These are phyloP conservation scores for Cryptococcus sp. DNA, from an alignment of 1,284 basidiomycete species.

Conservation along the genomic window DNA sequence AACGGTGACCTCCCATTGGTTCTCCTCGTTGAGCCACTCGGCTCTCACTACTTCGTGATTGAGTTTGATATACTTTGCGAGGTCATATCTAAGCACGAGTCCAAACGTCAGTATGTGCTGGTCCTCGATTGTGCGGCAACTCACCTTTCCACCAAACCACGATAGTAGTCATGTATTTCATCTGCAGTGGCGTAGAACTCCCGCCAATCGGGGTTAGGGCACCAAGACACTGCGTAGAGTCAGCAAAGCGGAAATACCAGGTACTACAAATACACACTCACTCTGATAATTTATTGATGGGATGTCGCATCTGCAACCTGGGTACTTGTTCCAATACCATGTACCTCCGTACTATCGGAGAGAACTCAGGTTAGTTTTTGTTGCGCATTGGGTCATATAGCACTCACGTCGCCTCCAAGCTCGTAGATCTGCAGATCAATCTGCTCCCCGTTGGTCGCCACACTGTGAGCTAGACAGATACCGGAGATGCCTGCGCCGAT, in stretches of 20 bases:
- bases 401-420: slow-evolving; percentile 19
- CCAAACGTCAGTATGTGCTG: no score
- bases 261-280: neutral
- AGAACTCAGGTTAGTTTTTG: neutral
- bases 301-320: slow-evolving; percentile 39
- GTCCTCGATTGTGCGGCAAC: neutral
- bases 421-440: slow-evolving; percentile 29
- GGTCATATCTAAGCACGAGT: slow-evolving; percentile 9
- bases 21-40: slow-evolving; percentile 28
- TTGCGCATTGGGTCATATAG: neutral
- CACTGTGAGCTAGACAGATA: slow-evolving; percentile 22
- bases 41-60: slow-evolving; percentile 28
- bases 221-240: slow-evolving; percentile 18
- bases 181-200: slow-evolving; percentile 31
- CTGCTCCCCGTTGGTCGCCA: slow-evolving; percentile 15
- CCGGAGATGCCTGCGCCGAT: slow-evolving; percentile 28
- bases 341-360: slow-evolving; percentile 17
- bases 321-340: slow-evolving; percentile 39
- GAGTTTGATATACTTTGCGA: slow-evolving; percentile 31
- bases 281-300: slow-evolving; percentile 36
- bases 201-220: slow-evolving; percentile 27
- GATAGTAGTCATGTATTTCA: slow-evolving; percentile 38
- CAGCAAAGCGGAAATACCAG: neutral
- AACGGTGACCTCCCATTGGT: slow-evolving; percentile 35
- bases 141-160: slow-evolving; percentile 27